Evolutionary conservation across 129 eudicot genomes (phyloP), one percentile per base, ranked within the genome.

Genomic region (Tagetes erecta): DNA sequence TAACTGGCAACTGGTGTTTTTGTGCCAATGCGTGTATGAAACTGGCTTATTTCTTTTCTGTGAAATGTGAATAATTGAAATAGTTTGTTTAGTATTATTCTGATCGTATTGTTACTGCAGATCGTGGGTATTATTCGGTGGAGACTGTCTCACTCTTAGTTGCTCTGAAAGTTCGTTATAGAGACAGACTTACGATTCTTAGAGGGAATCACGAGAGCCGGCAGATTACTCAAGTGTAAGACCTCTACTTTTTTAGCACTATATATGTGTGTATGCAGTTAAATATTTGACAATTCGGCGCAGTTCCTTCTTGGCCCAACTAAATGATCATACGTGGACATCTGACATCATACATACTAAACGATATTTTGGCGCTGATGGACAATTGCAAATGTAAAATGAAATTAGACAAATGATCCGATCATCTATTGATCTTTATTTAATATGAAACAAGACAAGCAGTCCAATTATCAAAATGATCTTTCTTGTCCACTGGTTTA

Each of bases 221-320:
- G 55, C 97, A 92, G 79, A 92, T 92, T 65, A 92, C 97, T 76
- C 97, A 92, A 92, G 96, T 92, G 97, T 92, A 92, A 86, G 97
- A 66, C 70, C 66, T 75, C 70, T 55, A 52, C 68, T 64, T 83
- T 55, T n/a, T 65, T 46, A 10, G 45, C 12, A 3, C 2, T 57
- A 31, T 52, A 3, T 50, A 13, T 50, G n/a, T 50, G 6, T 56
- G 8, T n/a, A 20, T 52, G 6, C 4, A 53, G 20, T 8, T 53
- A 14, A 53, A 47, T 2, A 14, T 20, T 66, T 20, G 52, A 10
- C 34, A 30, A 44, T 67, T 14, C 14, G 44, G 1, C 39, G 44
- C 45, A 38, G 10, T 50, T 50, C 30, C 56, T 50, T 50, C 56
- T 50, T 50, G 30, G 56, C 56, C 56, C 5, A 50, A 50, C 56